Evolutionary conservation across 306 rosid species (phyloP).

Genomic region (Dryas alaskensis): DNA sequence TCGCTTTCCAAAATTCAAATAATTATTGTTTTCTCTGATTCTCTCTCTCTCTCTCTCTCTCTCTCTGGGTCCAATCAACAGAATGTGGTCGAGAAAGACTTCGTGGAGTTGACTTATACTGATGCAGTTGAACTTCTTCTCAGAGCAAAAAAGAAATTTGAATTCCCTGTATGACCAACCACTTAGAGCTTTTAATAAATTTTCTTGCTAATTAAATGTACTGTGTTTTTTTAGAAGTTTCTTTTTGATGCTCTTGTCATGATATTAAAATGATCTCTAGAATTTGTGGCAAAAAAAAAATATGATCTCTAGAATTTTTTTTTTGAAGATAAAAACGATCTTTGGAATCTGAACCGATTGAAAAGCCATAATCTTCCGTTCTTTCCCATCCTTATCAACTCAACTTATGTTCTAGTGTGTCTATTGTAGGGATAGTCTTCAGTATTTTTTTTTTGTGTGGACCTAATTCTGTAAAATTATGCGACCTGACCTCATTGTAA

Average conservation of each 20-base stretch:
- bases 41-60: constrained; percentile 5
- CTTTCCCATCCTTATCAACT: background rate
- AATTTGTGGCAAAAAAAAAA: no score
- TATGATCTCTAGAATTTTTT: background rate
- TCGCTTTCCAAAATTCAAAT: background rate
- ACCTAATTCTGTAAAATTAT: background rate
- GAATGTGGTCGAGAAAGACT: constrained; percentile 73
- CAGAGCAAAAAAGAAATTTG: constrained; percentile 81
- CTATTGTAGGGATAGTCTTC: background rate
- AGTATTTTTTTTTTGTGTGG: background rate
- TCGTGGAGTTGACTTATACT: constrained; percentile 82
- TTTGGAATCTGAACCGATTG: background rate
- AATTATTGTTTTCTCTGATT: background rate
- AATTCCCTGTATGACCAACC: constrained; percentile 69
- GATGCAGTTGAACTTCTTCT: constrained; percentile 83
- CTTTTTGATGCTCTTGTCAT: background rate
- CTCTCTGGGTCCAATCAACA: constrained; percentile 39
- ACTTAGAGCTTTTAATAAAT: constrained; percentile 2
- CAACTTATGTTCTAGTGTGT: background rate
- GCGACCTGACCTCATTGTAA: background rate
- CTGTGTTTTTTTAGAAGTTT: background rate
- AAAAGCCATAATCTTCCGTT: background rate
- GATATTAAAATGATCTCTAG: background rate
- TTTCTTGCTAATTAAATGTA: background rate
- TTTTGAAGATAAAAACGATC: background rate